Conservation (phyloP, 352 stramenopile species). For the Phytopythium helicoides region DNA sequence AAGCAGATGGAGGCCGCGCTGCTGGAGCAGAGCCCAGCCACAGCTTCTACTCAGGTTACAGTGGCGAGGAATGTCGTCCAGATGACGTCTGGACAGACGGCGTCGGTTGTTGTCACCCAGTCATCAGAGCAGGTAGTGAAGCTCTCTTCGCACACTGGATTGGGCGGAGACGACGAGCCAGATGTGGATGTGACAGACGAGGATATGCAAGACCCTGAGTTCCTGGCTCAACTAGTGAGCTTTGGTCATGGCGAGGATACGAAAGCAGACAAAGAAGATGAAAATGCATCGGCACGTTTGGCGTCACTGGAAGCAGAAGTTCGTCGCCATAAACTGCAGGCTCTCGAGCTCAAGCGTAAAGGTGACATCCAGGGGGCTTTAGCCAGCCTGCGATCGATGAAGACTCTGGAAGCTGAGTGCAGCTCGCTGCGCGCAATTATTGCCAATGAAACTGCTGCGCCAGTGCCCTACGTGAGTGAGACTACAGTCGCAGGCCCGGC, state of each 20-base stretch:
- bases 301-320: conserved; percentile 45
- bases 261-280: background rate
- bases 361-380: conserved; percentile 58
- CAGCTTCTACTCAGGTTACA: background rate
- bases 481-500: too few species aligned
- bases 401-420: conserved; percentile 47
- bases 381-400: conserved; percentile 53
- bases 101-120: background rate
- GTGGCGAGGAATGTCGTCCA: background rate
- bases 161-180: too few species aligned
- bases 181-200: conserved; percentile 72
- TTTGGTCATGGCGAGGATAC: conserved; percentile 37
- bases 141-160: too few species aligned
- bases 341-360: conserved; percentile 51
- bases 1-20: conserved; percentile 46
- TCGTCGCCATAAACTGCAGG: conserved; percentile 37
- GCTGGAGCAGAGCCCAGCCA: background rate
- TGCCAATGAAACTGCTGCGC: background rate
- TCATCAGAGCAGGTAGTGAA: background rate
- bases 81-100: background rate
- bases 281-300: conserved; percentile 2
- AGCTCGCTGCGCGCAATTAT: conserved; percentile 1
- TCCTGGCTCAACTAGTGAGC: conserved; percentile 49
- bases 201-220: conserved; percentile 73
- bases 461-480: background rate